These are phyloP conservation scores for Pseudophaeomoniella oleicola DNA, from an alignment of 2,329 filamentous ascomycete genomes.

Conservation along the genomic window DNA sequence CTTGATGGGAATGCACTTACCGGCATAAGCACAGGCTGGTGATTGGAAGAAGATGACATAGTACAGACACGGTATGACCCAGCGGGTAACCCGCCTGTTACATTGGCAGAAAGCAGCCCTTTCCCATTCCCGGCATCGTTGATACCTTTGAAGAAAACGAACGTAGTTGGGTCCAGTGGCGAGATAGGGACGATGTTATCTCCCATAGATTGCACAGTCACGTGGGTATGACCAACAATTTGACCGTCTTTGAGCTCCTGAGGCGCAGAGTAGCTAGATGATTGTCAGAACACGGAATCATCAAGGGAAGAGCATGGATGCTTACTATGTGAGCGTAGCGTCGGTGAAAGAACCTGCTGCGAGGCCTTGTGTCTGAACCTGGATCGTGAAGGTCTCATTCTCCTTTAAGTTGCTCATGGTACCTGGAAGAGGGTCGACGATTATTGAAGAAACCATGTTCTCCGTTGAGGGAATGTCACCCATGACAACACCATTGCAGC, in stretches of 20 bases:
- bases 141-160: slow-evolving; percentile 45
- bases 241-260: slow-evolving; percentile 29
- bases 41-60: slow-evolving; percentile 47
- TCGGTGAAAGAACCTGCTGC: slow-evolving; percentile 41
- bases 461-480: slow-evolving; percentile 35
- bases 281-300: too few relatives aligned
- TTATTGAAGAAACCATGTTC: slow-evolving; percentile 42
- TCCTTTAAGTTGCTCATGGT: slow-evolving; percentile 19
- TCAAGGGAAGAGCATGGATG: too few relatives aligned
- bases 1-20: slow-evolving; percentile 5
- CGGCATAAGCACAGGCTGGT: slow-evolving; percentile 46
- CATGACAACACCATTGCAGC: slow-evolving; percentile 45
- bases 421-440: slow-evolving; percentile 30
- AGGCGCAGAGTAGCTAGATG: slow-evolving; percentile 36
- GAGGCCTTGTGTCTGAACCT: slow-evolving; percentile 34
- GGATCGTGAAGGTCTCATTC: slow-evolving; percentile 31
- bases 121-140: slow-evolving; percentile 43
- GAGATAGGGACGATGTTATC: slow-evolving; percentile 19
- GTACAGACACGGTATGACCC: slow-evolving; percentile 53
- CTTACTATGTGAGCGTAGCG: slow-evolving; percentile 32
- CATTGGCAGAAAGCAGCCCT: slow-evolving; percentile 38
- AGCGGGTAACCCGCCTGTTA: slow-evolving; percentile 43
- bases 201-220: slow-evolving; percentile 36
- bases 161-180: slow-evolving; percentile 27
- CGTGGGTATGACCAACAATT: slow-evolving; percentile 23